Base-by-base conservation (phyloP, 2,329 filamentous ascomycete genomes). In the Amauroascus verrucosus region DNA sequence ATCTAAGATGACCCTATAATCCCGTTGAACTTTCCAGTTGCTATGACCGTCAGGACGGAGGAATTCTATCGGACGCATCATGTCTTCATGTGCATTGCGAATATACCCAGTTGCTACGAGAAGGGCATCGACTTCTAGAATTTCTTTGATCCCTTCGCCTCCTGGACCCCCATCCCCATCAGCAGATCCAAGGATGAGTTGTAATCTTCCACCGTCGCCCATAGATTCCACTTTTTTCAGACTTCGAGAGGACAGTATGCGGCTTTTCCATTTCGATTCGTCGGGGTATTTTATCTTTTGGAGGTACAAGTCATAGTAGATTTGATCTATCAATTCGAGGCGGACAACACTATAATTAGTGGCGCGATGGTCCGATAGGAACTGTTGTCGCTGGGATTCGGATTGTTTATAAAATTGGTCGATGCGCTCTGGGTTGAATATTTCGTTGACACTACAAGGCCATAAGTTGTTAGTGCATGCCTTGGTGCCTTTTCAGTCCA, bases 331-430 rank as follows among this genome's bases (percentile, higher is more conserved):
- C 48, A 97, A 79, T 60, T 88, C 81, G n/a, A 95, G 79, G 5
- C 91, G 83, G 2, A 97, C 91, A 3, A 97, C 91, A 48, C 88
- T 86, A 68, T 97, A 97, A 74, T 97, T 97, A 57, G 91, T 97
- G 30, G 82, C 82, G 55, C 85, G 84, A 60, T 93, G 87, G 48
- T 83, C 81, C 11, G 76, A 71, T 49, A 95, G 73, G 30, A 47
- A 35, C 9, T 20, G 16, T 14, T 28, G 38, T 18, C 90, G 85
- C 56, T 83, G 75, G 43, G 75, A 73, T 1, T 83, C 72, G 0
- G 84, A 75, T 60, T 84, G 82, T 48, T 79, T 73, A 73, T 82
- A 96, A 60, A 95, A 79, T 44, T 77, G 76, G 66, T 95, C 85
- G 26, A 95, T 83, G 56, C 84, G 85, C 30, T 85, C 82, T 0